phyloP scores from a whole-genome alignment of 129 eudicot genomes.

The Pulicaria dysenterica region DNA sequence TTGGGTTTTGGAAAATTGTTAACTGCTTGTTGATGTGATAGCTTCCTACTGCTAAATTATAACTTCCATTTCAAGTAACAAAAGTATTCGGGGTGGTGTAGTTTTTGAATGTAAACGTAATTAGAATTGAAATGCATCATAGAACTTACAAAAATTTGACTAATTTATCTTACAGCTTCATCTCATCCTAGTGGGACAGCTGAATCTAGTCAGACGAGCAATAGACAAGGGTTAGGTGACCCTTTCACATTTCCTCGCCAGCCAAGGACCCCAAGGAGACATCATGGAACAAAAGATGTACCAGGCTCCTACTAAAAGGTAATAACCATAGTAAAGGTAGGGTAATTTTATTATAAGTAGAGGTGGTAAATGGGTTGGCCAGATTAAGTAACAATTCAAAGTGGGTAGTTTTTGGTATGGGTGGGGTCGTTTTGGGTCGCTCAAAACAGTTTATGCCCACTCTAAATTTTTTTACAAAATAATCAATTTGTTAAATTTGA shows the following conservation, averaged over 20 bases:
- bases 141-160: background rate
- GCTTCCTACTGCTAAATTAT: background rate
- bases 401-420: too few relatives aligned
- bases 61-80: background rate
- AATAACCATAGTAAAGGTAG: background rate
- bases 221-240: conserved; percentile 31
- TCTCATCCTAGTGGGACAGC: conserved; percentile 26
- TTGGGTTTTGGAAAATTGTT: background rate
- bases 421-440: too few relatives aligned
- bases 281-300: conserved; percentile 21
- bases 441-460: too few relatives aligned
- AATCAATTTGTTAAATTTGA: background rate
- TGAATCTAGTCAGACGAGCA: conserved; percentile 28
- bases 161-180: conserved; percentile 29
- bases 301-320: conserved; percentile 28
- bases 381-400: background rate
- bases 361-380: background rate
- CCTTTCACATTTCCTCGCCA: conserved; percentile 47
- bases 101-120: background rate
- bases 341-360: background rate
- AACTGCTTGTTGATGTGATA: background rate
- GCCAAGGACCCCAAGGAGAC: conserved; percentile 40
- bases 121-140: background rate
- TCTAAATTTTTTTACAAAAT: too few relatives aligned
- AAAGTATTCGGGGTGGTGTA: background rate